Evolutionary conservation across 257 asterid genomes (phyloP), one percentile per base, ranked within the genome.

Genomic region (Solanum neorickii): DNA sequence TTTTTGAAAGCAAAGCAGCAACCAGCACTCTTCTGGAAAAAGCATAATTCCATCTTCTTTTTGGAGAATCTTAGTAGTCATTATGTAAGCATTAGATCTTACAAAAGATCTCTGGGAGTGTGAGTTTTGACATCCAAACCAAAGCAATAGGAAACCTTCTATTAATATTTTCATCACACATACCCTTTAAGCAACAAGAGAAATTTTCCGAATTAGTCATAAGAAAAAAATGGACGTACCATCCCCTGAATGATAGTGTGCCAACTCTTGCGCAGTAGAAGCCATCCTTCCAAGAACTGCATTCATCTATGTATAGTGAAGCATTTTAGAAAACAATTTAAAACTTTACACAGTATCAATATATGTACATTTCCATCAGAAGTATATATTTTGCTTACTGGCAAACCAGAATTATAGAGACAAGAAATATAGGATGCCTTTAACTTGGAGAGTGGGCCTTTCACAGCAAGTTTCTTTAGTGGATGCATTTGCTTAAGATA

Each of bases 181-280:
- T 83, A 68, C 82, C 78, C 11, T 18, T 82, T 37, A 83, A 83
- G 76, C 74, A 78, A 75, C n/a, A 59, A 69, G 33, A 59, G 13
- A 69, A 29, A 74, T 25, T 49, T 31, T 21, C 44, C 52, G 20
- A 49, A 72, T 9, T 83, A 49, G 70, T 62, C 21, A 82, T 87
- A 82, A 86, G 86, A 89, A 62, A 89, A 89, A 33, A 39, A 15
- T 80, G 18, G 9, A 52, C 29, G 70, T 93, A 97, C 99, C 99
- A 87, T 96, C 98, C 88, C 99, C 99, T 9, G 99, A 97, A 91
- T 97, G 99, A 94, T 93, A 95, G 91, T 93, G 97, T 86, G 98
- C 94, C 94, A 97, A 89, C 90, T 97, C 98, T 87, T 97, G 98
- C 35, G 99, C 95, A 70, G 98, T 92, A 83, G 98, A 93, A 86